phyloP scores from a whole-genome alignment of 2,329 filamentous ascomycete species.

The Aspergillus latus region DNA sequence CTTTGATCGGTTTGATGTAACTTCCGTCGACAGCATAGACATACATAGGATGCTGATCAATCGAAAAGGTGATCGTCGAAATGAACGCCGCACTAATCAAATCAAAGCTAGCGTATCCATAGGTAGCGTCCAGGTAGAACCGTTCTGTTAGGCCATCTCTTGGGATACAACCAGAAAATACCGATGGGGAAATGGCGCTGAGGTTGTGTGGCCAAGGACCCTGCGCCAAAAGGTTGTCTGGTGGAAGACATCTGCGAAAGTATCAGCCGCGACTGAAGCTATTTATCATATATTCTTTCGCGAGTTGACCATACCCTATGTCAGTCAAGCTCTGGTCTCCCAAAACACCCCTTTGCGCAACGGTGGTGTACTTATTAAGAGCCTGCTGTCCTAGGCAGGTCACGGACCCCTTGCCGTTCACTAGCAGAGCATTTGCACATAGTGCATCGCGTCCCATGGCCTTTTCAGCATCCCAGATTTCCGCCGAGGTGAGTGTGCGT shows the following conservation, averaged over 20 bases:
- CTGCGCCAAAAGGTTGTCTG: constrained; percentile 14
- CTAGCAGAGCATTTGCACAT: constrained; percentile 59
- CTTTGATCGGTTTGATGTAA: constrained; percentile 36
- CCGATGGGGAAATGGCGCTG: constrained; percentile 26
- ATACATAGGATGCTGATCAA: constrained; percentile 43
- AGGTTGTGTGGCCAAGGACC: constrained; percentile 21
- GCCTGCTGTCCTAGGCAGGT: constrained; percentile 50
- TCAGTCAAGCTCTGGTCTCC: constrained; percentile 21
- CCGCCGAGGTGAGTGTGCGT: constrained; percentile 52
- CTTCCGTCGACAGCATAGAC: constrained; percentile 43
- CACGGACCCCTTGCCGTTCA: constrained; percentile 61
- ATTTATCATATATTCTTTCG: too few species aligned
- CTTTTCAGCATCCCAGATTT: constrained; percentile 34
- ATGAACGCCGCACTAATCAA: constrained; percentile 53
- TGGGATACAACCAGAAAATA: constrained; percentile 45
- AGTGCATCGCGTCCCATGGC: constrained; percentile 41
- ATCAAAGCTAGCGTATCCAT: constrained; percentile 53
- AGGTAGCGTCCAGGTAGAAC: constrained; percentile 38
- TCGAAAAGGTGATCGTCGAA: constrained; percentile 49
- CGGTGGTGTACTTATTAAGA: constrained; percentile 39
- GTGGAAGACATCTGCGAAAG: constrained; percentile 22
- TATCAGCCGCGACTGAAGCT: background rate
- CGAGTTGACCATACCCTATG: constrained; percentile 17
- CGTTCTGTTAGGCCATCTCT: constrained; percentile 47
- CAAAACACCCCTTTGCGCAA: constrained; percentile 12